Percentiles rank a stretch among this genome's conserved stretches.
Conservation (phyloP, 495 filamentous ascomycete genomes). For the Oleoguttula mirabilis region DNA sequence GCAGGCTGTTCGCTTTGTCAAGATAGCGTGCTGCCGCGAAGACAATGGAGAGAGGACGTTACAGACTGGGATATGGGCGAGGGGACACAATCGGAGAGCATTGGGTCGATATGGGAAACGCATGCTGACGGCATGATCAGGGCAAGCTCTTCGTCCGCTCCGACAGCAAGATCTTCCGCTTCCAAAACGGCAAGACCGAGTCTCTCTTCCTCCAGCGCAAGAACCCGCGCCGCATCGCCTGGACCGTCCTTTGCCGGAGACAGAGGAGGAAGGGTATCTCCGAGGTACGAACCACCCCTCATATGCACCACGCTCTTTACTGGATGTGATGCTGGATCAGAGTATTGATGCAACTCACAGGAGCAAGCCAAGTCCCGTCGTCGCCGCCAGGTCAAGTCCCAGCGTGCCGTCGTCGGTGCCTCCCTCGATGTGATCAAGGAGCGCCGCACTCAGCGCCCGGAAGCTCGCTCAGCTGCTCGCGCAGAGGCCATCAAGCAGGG, state of each 20-base stretch:
- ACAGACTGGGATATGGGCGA: too few relatives aligned
- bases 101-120: too few relatives aligned
- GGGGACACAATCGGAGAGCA: too few relatives aligned
- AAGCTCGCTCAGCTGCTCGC: slow-evolving; percentile 88
- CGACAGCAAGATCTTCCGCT: slow-evolving; percentile 99
- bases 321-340: background rate
- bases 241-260: slow-evolving; percentile 94
- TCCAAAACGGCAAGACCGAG: slow-evolving; percentile 99
- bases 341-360: slow-evolving; percentile 34
- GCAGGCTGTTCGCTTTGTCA: too few relatives aligned
- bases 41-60: too few relatives aligned
- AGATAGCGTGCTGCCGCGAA: too few relatives aligned
- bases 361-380: slow-evolving; percentile 99
- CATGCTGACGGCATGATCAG: too few relatives aligned
- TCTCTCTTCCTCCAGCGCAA: slow-evolving; percentile 99
- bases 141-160: slow-evolving; percentile 98
- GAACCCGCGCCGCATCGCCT: slow-evolving; percentile 98
- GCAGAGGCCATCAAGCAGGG: slow-evolving; percentile 80
- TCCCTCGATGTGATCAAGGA: slow-evolving; percentile 99
- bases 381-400: slow-evolving; percentile 93
- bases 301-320: background rate
- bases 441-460: slow-evolving; percentile 81
- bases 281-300: slow-evolving; percentile 81
- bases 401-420: slow-evolving; percentile 97
- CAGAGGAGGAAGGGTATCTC: slow-evolving; percentile 99